Percentiles rank a stretch among this genome's conserved stretches.
Evolutionary conservation across 2,329 filamentous ascomycete species (phyloP).

Genomic region (Lachnellula cervina): DNA sequence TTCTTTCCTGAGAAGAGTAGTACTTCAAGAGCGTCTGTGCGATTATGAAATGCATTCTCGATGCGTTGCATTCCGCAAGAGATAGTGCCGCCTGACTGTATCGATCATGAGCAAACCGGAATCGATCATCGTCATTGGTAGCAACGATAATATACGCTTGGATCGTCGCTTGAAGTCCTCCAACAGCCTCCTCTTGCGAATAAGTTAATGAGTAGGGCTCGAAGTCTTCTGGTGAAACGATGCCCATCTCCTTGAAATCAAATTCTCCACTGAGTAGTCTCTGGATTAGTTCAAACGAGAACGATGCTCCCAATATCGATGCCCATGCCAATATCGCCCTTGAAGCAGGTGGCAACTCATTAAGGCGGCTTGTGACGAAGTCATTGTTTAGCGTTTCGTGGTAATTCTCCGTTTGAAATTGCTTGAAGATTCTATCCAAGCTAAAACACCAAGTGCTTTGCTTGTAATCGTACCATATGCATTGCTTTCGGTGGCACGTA

Average conservation of each 20-base stretch:
- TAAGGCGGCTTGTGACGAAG: conserved; percentile 74
- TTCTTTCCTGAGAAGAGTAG: conserved; percentile 53
- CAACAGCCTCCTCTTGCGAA: conserved; percentile 63
- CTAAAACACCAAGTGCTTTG: conserved; percentile 80
- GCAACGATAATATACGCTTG: conserved; percentile 76
- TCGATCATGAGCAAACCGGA: conserved; percentile 83
- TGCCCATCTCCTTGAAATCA: conserved; percentile 42
- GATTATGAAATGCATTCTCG: conserved; percentile 88
- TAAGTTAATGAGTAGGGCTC: conserved; percentile 37
- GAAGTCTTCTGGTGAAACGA: conserved; percentile 33
- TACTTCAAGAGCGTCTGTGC: conserved; percentile 76
- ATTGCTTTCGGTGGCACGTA: conserved; percentile 78
- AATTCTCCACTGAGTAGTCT: conserved; percentile 73
- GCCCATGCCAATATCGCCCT: conserved; percentile 82
- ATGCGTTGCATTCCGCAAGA: conserved; percentile 62
- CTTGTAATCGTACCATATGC: conserved; percentile 87
- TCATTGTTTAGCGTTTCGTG: conserved; percentile 76
- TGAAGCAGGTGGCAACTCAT: conserved; percentile 69
- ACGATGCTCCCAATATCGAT: conserved; percentile 72
- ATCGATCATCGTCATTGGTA: conserved; percentile 79
- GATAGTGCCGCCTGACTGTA: conserved; percentile 71
- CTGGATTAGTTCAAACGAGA: conserved; percentile 78
- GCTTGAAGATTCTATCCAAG: conserved; percentile 77
- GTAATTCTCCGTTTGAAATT: conserved; percentile 74
- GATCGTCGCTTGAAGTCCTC: conserved; percentile 76